Conservation (phyloP, 306 rosid genomes). For the Hylodesmum podocarpum region DNA sequence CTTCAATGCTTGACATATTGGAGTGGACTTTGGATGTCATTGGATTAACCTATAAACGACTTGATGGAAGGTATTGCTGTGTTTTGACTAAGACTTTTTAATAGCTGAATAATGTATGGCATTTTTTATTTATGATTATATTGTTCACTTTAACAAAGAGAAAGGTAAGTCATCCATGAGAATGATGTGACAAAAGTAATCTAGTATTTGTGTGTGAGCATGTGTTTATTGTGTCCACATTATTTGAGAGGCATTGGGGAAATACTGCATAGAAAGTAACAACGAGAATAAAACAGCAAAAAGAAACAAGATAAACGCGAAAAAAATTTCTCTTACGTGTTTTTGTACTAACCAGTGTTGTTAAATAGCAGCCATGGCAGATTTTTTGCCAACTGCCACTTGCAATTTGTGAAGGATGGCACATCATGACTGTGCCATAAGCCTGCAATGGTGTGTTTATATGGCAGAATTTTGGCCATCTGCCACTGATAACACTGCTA, state of each 20-base stretch:
- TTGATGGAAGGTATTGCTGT: slow-evolving; percentile 87
- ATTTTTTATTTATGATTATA: neutral
- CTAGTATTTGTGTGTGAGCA: neutral
- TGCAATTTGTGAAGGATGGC: too few relatives aligned
- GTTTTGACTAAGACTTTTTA: neutral
- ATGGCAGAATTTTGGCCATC: too few relatives aligned
- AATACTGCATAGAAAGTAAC: neutral
- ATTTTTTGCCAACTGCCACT: too few relatives aligned
- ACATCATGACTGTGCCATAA: too few relatives aligned
- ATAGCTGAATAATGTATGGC: neutral
- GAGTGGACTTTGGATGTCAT: slow-evolving; percentile 97
- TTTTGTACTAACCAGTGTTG: neutral
- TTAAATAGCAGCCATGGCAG: too few relatives aligned
- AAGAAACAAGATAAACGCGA: neutral
- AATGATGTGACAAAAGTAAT: neutral
- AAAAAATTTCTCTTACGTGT: neutral
- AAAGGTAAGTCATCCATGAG: neutral
- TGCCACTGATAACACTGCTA: too few relatives aligned
- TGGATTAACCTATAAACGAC: slow-evolving; percentile 85
- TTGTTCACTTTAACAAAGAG: neutral
- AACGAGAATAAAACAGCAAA: neutral
- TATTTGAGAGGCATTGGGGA: neutral
- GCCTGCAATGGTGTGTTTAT: too few relatives aligned
- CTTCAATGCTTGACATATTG: slow-evolving; percentile 95
- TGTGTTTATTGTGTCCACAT: neutral